These are phyloP conservation scores for Geotrichum reessii DNA, from an alignment of 1,139 yeast species.

Conservation along the genomic window DNA sequence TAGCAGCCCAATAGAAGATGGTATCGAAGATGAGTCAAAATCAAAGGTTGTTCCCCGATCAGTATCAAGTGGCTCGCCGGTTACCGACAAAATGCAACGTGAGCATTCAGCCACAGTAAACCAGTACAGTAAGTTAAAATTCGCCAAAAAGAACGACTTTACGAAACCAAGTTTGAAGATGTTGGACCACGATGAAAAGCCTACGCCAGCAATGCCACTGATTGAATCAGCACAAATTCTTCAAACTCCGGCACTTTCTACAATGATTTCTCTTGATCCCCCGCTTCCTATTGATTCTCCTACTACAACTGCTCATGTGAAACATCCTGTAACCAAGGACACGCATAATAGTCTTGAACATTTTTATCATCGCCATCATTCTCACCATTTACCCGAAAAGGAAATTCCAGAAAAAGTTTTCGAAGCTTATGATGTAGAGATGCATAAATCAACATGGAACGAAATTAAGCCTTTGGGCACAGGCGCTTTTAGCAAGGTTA, in stretches of 20 bases:
- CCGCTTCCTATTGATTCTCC: not conserved
- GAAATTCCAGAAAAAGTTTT: constrained; percentile 18
- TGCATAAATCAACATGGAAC: constrained; percentile 32
- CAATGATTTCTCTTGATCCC: not conserved
- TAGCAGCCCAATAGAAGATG: not conserved
- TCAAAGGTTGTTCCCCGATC: not conserved
- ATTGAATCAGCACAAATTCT: not conserved
- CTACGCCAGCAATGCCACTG: not conserved
- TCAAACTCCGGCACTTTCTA: not conserved
- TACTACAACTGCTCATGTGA: not conserved
- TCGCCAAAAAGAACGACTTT: not conserved
- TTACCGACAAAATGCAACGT: not conserved
- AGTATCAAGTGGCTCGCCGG: not conserved
- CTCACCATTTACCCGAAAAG: not conserved
- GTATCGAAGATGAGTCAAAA: not conserved
- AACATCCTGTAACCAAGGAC: not conserved
- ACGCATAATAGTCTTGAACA: not conserved
- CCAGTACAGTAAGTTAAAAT: not conserved
- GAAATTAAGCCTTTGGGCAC: constrained; percentile 35
- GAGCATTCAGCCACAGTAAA: not conserved
- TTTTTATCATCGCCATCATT: not conserved
- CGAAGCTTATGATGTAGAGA: constrained; percentile 30
- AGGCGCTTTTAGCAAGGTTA: constrained; percentile 40
- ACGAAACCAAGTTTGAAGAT: not conserved
- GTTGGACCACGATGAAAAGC: not conserved